Percentiles rank a stretch among this genome's conserved stretches.
phyloP scores from a whole-genome alignment of 768 basidiomycete genomes.

The Candolleomyces aberdarensis region DNA sequence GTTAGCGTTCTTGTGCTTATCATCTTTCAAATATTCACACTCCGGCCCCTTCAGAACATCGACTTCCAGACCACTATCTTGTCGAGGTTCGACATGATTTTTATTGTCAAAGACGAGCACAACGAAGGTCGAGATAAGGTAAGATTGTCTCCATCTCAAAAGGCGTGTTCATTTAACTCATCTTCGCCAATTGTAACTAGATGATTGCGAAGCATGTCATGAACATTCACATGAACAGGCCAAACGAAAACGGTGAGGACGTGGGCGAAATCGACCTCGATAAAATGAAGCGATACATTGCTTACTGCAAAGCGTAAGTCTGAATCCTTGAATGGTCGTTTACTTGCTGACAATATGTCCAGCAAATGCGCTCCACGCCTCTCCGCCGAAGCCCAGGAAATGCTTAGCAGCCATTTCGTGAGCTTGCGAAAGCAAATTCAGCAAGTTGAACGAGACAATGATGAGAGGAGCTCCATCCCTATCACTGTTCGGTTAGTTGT shows the following conservation, averaged over 20 bases:
- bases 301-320: slow-evolving; percentile 89
- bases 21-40: slow-evolving; percentile 4
- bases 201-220: slow-evolving; percentile 97
- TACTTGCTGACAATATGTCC: neutral
- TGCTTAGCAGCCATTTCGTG: slow-evolving; percentile 95
- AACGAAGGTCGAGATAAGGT: slow-evolving; percentile 91
- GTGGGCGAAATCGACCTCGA: slow-evolving; percentile 92
- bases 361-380: slow-evolving; percentile 97
- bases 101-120: slow-evolving; percentile 98
- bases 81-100: slow-evolving; percentile 99
- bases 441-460: slow-evolving; percentile 93
- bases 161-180: slow-evolving; percentile 2
- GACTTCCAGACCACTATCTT: slow-evolving; percentile 98
- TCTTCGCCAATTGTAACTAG: slow-evolving; percentile 33
- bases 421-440: slow-evolving; percentile 90
- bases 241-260: slow-evolving; percentile 55
- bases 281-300: slow-evolving; percentile 97
- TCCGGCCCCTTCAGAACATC: slow-evolving; percentile 59
- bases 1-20: slow-evolving; percentile 32
- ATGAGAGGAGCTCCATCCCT: slow-evolving; percentile 96
- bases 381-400: slow-evolving; percentile 91
- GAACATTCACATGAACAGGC: slow-evolving; percentile 97
- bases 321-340: neutral
- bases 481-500: slow-evolving; percentile 87
- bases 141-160: slow-evolving; percentile 16